Evolutionary conservation across 257 asterid genomes (phyloP).

Genomic region (Coffea eugenioides): DNA sequence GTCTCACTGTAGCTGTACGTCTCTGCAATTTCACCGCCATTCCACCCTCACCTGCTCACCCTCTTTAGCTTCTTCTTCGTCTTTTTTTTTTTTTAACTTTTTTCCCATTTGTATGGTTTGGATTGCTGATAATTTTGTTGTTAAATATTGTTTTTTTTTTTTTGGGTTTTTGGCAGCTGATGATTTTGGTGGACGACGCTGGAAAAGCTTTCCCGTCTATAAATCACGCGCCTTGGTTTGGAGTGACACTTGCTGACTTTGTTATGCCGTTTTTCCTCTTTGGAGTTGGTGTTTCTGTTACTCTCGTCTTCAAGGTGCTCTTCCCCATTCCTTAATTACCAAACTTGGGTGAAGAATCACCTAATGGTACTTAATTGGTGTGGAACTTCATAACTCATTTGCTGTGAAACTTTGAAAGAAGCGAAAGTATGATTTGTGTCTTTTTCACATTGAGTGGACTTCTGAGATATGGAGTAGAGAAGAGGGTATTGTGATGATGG

Average conservation of each 20-base stretch:
- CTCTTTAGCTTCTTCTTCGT: background rate
- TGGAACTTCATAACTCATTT: no score
- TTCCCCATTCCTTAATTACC: background rate
- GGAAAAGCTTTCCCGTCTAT: slow-evolving; percentile 86
- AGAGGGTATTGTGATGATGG: no score
- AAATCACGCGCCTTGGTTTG: slow-evolving; percentile 93
- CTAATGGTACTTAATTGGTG: no score
- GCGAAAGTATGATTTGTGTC: no score
- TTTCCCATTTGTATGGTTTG: no score
- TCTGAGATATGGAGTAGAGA: no score
- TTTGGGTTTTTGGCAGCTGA: slow-evolving; percentile 41
- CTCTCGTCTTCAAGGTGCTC: slow-evolving; percentile 78
- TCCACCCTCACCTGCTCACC: no score
- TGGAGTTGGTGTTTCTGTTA: slow-evolving; percentile 75
- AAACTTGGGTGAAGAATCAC: no score
- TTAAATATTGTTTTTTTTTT: background rate
- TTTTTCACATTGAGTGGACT: no score
- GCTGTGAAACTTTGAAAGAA: no score
- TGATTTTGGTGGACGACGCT: slow-evolving; percentile 94
- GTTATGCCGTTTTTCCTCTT: slow-evolving; percentile 96
- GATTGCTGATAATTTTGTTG: background rate
- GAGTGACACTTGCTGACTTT: slow-evolving; percentile 88
- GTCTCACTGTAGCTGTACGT: slow-evolving; percentile 82
- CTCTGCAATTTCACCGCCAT: background rate
- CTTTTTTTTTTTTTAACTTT: no score